Conservation (phyloP, 306 rosid genomes). For the Trifolium dubium region DNA sequence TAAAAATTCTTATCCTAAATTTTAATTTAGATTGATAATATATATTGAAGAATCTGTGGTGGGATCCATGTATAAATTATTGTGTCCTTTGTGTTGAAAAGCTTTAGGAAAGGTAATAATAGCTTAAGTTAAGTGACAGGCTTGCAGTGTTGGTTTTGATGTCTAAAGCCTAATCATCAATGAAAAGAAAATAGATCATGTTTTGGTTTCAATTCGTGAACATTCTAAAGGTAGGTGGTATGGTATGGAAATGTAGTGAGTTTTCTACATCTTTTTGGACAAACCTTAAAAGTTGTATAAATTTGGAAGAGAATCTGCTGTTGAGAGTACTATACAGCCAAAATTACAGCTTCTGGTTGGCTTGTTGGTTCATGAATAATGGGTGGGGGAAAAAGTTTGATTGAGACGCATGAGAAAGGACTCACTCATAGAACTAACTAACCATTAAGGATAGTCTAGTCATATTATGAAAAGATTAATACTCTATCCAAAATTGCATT, state of each 20-base stretch:
- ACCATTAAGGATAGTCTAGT: background rate
- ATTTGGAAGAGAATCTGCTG: conserved; percentile 8
- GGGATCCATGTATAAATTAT: conserved; percentile 58
- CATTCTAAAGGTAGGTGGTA: conserved; percentile 19
- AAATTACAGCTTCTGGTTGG: background rate
- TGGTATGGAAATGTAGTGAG: conserved; percentile 11
- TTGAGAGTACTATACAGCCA: background rate
- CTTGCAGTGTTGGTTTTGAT: conserved; percentile 56
- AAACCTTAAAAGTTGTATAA: conserved; percentile 22
- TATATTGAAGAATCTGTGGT: conserved; percentile 22
- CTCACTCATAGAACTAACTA: background rate
- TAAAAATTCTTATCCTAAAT: background rate
- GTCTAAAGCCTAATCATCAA: conserved; percentile 49
- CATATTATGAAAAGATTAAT: background rate
- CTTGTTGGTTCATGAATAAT: background rate
- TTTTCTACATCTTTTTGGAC: conserved; percentile 41
- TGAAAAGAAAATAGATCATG: conserved; percentile 45
- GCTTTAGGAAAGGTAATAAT: conserved; percentile 47
- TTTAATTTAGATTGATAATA: background rate
- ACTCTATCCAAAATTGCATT: background rate
- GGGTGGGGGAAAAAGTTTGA: background rate
- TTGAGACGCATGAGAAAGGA: background rate
- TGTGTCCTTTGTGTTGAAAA: conserved; percentile 51
- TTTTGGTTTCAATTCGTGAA: conserved; percentile 44
- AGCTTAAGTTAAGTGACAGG: conserved; percentile 52